Conservation (phyloP, 441 rosid genomes). For the Metrosideros polymorpha region DNA sequence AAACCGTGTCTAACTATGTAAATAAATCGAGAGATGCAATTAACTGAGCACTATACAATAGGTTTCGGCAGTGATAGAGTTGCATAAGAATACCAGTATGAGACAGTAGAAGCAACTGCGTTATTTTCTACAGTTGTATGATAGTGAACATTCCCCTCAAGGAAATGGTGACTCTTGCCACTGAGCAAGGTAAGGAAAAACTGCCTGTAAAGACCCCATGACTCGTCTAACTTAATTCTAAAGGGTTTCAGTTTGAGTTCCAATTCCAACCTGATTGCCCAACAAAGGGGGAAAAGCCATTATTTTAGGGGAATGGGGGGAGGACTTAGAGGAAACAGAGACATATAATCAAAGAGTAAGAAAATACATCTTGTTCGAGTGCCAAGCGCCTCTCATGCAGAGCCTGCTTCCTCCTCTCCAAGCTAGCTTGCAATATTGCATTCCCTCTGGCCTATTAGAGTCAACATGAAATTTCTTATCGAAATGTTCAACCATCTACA, state of each 20-base stretch:
- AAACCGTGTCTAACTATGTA: not conserved
- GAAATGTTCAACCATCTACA: not conserved
- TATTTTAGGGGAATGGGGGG: not conserved
- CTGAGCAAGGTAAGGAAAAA: not conserved
- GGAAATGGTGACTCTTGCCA: not conserved
- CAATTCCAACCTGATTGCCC: not conserved
- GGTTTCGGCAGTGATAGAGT: not conserved
- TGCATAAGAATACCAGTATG: not conserved
- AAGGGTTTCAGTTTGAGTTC: not conserved
- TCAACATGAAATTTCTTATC: not conserved
- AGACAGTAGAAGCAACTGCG: not conserved
- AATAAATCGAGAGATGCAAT: not conserved
- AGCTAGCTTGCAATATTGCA: slow-evolving; percentile 95
- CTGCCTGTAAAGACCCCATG: not conserved
- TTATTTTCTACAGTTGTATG: not conserved
- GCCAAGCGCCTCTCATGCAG: slow-evolving; percentile 95
- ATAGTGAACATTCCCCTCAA: not conserved
- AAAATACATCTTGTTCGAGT: slow-evolving; percentile 92
- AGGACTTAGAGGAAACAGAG: not conserved
- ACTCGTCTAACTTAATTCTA: not conserved
- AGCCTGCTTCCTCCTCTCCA: slow-evolving; percentile 98
- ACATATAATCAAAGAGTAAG: slow-evolving; percentile 9
- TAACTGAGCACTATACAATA: not conserved
- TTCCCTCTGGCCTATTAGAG: slow-evolving; percentile 84
- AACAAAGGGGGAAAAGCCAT: not conserved